phyloP scores from a whole-genome alignment of 2,329 filamentous ascomycete species.

The Claviceps sp. region DNA sequence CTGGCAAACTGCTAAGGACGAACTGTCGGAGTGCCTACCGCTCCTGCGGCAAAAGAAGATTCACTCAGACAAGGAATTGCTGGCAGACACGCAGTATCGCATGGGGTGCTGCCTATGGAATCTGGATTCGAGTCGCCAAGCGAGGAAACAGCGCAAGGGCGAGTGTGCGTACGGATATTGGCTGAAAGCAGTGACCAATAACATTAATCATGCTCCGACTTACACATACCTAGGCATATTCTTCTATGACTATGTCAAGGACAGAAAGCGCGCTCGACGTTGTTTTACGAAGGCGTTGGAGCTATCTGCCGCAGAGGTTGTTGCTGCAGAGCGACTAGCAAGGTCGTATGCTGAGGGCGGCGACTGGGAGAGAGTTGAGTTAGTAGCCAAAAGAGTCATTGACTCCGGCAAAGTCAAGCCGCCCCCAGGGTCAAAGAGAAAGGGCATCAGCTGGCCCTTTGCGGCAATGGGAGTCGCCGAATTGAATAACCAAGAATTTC shows the following conservation, averaged over 20 bases:
- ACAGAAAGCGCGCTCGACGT: constrained; percentile 72
- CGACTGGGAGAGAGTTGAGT: constrained; percentile 94
- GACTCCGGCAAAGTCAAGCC: constrained; percentile 90
- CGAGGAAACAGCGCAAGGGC: constrained; percentile 66
- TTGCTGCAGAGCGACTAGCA: constrained; percentile 77
- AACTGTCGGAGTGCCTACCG: constrained; percentile 57
- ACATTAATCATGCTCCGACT: constrained; percentile 76
- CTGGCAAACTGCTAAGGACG: constrained; percentile 50
- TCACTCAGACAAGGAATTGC: constrained; percentile 48
- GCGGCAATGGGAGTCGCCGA: constrained; percentile 88
- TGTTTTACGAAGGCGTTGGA: constrained; percentile 97
- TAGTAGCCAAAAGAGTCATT: constrained; percentile 78
- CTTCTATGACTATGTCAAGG: constrained; percentile 81
- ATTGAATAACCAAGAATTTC: constrained; percentile 84
- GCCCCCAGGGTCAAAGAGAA: constrained; percentile 82
- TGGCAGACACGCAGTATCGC: constrained; percentile 75
- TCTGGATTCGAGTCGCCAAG: constrained; percentile 56
- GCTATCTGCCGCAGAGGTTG: constrained; percentile 72
- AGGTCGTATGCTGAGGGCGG: constrained; percentile 75
- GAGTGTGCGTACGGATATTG: constrained; percentile 63
- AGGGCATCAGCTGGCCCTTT: constrained; percentile 90
- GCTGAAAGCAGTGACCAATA: constrained; percentile 69
- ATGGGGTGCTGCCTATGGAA: constrained; percentile 84
- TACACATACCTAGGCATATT: constrained; percentile 86
- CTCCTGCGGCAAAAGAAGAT: constrained; percentile 50